These are phyloP conservation scores for Paramecium primaurelia DNA, from an alignment of 73 alveolate species.

Conservation along the genomic window DNA sequence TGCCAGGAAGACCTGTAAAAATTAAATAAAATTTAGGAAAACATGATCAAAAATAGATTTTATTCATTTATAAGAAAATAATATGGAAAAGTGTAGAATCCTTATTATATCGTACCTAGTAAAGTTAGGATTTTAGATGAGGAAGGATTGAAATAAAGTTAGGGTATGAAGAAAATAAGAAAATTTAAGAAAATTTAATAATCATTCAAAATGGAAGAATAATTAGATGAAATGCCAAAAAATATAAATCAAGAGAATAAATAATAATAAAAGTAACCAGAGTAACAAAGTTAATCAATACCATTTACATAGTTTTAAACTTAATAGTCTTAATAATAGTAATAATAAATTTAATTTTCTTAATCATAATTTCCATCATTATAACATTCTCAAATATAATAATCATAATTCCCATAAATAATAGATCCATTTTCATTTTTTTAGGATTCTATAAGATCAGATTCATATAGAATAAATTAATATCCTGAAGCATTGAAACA, in stretches of 20 bases:
- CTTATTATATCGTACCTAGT: neutral
- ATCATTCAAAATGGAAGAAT: neutral
- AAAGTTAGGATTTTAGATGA: neutral
- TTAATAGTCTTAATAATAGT: neutral
- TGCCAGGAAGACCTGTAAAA: slow-evolving; percentile 57
- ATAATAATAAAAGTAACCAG: neutral
- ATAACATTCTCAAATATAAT: neutral
- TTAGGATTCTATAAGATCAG: neutral
- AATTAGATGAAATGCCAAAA: neutral
- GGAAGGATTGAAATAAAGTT: neutral
- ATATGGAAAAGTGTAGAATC: slow-evolving; percentile 19
- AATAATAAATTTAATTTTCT: neutral
- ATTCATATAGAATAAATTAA: neutral
- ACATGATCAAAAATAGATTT: slow-evolving; percentile 57
- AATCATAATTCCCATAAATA: neutral
- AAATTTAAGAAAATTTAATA: neutral
- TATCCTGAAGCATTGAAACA: neutral
- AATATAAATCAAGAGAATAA: neutral
- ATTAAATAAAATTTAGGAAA: neutral
- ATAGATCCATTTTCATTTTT: neutral
- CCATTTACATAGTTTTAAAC: neutral
- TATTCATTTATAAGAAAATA: slow-evolving; percentile 39
- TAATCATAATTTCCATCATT: neutral
- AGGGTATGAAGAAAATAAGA: neutral
- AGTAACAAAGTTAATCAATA: neutral